Evolutionary conservation across 495 filamentous ascomycete species (phyloP), one percentile per base, ranked within the genome.

Genomic region (Podospora pseudocomata): DNA sequence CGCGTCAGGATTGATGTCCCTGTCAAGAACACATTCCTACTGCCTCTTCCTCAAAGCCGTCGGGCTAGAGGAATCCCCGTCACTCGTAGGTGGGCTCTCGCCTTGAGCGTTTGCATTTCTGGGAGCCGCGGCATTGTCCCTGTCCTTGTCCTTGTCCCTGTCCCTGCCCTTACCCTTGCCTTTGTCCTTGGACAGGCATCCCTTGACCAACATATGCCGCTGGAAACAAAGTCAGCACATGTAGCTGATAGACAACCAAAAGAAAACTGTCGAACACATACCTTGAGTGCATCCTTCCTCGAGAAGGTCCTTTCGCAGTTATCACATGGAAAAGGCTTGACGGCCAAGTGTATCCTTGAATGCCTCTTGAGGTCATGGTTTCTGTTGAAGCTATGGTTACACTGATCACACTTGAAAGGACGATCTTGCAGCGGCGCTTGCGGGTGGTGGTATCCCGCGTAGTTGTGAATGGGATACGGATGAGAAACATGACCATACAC

Each of bases 291-390:
- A 83, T 99, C 95, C 77, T 97, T 99, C 55, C 95, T 82, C 20
- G 92, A 97, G 72, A 99, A 99, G 78, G 92, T 95, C 86, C 98
- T 99, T 39, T 97, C 93, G 74, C 95, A 99, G 72, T 92, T 89
- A 13, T 78, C 85, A 74, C 95, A 99, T 0, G 95, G 94, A 77
- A 93, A 98, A 0, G 95, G 95, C 83, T 99, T 99, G 60, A 98
- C 91, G 0, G 93, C 91, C 60, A 98, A 80, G 78, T 99, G 95
- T 66, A 99, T 99, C 66, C 93, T 82, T 77, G 96, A 96, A 73
- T 99, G 95, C 58, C 95, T 86, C 77, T 99, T 99, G 65, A 99
- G 81, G 74, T 99, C 96, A 74, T 99, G 96, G 66, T 99, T 99
- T 5, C 95, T 85, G 76, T 97, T 99, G 84, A 99, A 99, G 64